Evolutionary conservation across 345 rosid species (phyloP), one percentile per base, ranked within the genome.

Genomic region (Camelina laxa): DNA sequence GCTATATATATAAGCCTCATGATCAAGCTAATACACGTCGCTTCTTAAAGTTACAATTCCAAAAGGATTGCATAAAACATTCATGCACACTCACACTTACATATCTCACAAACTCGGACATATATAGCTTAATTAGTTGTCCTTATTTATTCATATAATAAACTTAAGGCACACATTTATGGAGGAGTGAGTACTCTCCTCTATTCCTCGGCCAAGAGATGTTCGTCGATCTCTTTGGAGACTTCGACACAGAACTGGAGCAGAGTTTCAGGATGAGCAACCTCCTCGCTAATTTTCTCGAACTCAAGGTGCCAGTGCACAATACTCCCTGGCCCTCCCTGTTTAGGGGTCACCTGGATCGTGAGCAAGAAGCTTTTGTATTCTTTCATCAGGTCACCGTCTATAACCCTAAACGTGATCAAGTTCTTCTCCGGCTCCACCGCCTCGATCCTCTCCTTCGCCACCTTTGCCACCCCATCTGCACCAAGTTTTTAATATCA

Each of bases 41-140:
- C 38, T 49, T 60, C 60, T 60, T 9, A 49, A n/a, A 49, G 60
- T 22, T 49, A 71, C 51, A 41, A 49, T 41, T 71, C 51, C 42
- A 24, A 19, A 33, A 45, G 35, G 38, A 48, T 35, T 27, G 30
- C 30, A 27, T 27, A 22, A 1, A 27, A 7, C 67, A 60, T 62
- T 33, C 57, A 59, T 62, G 51, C 42, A 61, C 75, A 60, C 60
- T 33, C 56, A 30, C 27, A 70, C 48, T 21, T 7, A 49, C 24
- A 33, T 45, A 15, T 60, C 60, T 21, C 54, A 72, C 44, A 51
- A 72, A 19, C 42, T 72, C 62, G 24, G 8, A 72, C 69, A 53
- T 10, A 36, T 31, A 7, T 41, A 60, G 30, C 30, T 27, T 3
- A 27, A 22, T 22, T 22, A 22, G 4, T 27, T 27, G 53, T 24